These are phyloP conservation scores for Chaetomium globosum DNA, from an alignment of 2,329 filamentous ascomycete species.

Conservation along the genomic window DNA sequence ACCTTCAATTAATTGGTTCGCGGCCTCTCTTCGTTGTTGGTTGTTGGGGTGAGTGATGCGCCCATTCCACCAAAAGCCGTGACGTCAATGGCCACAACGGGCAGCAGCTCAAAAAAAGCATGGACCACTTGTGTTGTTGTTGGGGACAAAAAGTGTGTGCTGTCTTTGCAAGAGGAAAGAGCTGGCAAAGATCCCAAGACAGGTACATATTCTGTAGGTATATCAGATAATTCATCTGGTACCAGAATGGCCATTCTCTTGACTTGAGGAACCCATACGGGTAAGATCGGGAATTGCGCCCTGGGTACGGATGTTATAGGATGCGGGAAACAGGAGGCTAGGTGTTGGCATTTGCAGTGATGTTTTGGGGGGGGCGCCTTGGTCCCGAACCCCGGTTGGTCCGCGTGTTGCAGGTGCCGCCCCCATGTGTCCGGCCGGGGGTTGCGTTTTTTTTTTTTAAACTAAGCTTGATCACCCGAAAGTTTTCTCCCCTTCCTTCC, in stretches of 20 bases:
- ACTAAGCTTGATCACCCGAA: conserved; percentile 38
- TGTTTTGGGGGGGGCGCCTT: conserved; percentile 10
- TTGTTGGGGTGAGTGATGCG: not conserved
- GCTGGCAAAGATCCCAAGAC: not conserved
- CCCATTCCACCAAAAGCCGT: conserved; percentile 2
- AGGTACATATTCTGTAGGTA: not conserved
- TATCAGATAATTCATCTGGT: not conserved
- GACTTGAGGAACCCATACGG: not conserved
- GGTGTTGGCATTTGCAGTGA: conserved; percentile 1
- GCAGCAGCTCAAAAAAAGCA: conserved; percentile 1
- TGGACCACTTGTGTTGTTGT: not conserved
- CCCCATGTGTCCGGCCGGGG: conserved; percentile 27
- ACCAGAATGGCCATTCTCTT: not conserved
- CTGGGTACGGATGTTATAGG: not conserved
- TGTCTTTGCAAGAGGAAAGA: not conserved
- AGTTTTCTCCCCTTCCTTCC: conserved; percentile 43
- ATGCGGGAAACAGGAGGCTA: not conserved
- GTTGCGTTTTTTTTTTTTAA: conserved; percentile 45
- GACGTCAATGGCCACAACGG: conserved; percentile 17
- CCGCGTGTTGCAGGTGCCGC: conserved; percentile 20
- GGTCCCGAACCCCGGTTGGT: conserved; percentile 22
- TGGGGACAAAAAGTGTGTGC: conserved; percentile 1
- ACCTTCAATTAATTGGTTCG: not conserved
- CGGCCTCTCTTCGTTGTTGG: not conserved
- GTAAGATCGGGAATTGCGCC: conserved; percentile 13